Evolutionary conservation across 352 stramenopile genomes (phyloP), one percentile per base, ranked within the genome.

Genomic region (Globisporangium barbulae): DNA sequence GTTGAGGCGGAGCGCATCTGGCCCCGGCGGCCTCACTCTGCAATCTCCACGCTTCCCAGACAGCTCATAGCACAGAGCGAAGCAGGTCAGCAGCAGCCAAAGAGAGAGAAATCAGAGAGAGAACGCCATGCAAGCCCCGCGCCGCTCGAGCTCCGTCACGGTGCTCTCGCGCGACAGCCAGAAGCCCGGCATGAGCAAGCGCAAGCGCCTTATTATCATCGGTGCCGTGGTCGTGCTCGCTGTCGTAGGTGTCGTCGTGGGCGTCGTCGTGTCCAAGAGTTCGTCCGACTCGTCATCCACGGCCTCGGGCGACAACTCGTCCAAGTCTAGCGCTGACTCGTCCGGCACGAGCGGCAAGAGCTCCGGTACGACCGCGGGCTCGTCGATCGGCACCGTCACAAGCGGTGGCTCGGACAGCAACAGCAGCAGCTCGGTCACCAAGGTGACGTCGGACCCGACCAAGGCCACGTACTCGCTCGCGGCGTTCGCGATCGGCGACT

Each of bases 401-500:
- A 55, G 28, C 3, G 58, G 21, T 8, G 10, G 17, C 42, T 50
- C 59, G 15, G 22, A 28, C 39, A 21, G 21, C 4, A 61, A 33
- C 54, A 48, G 31, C 45, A 63, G 30, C 21, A 52, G 10, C 30
- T 45, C 42, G 30, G 17, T 33, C 19, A 17, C 42, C n/a, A 65
- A 48, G n/a, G 31, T 68, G 17, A 65, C 56, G 55, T 68, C 62
- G 12, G 56, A 68, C 33, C 61, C 50, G 39, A 66, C 61, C 30
- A 54, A 45, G 21, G 50, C 68, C 33, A 82, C 61, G 3, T 88
- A 78, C 48, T 74, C 80, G 12, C 62, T 89, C 0, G 75, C 81
- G 28, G 79, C 81, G 41, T 72, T 90, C 28, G 84, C 82, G 2
- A 84, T 93, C n/a, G 84, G 84, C 25, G 84, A 93, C 56, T 91